Percentiles rank a stretch among this genome's conserved stretches.
phyloP scores from a whole-genome alignment of 768 basidiomycete genomes.

The Agrocybe chaxingu region DNA sequence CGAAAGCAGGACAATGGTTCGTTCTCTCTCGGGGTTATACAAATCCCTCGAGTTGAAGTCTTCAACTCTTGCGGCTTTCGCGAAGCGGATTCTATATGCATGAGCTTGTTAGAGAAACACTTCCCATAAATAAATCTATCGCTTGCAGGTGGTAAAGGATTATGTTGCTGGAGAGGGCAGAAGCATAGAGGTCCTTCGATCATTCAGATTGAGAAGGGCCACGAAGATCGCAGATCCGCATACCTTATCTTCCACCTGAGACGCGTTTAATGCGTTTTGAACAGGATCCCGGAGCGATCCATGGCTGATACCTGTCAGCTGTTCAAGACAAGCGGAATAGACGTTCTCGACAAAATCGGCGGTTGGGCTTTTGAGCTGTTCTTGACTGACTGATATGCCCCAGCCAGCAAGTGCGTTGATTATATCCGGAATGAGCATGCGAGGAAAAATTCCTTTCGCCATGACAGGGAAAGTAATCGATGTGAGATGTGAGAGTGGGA shows the following conservation, averaged over 20 bases:
- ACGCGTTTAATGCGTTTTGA: conserved; percentile 47
- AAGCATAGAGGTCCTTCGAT: conserved; percentile 60
- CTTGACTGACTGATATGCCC: conserved; percentile 62
- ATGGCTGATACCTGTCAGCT: conserved; percentile 62
- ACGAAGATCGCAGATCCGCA: background rate
- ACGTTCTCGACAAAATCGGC: conserved; percentile 69
- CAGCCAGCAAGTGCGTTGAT: conserved; percentile 62
- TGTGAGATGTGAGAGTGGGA: background rate
- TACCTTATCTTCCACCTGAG: conserved; percentile 57
- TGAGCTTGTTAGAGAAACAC: background rate
- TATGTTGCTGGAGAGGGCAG: conserved; percentile 59
- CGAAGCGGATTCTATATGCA: conserved; percentile 57
- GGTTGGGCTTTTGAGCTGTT: conserved; percentile 66
- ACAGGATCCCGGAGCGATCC: conserved; percentile 58
- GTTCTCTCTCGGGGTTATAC: conserved; percentile 65
- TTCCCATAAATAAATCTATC: background rate
- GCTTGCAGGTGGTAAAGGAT: conserved; percentile 69
- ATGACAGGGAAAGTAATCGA: conserved; percentile 21
- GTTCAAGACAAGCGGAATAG: conserved; percentile 69
- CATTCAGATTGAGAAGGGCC: background rate
- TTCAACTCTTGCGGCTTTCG: conserved; percentile 67
- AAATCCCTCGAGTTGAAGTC: conserved; percentile 79
- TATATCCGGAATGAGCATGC: conserved; percentile 63
- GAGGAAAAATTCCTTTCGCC: conserved; percentile 58
- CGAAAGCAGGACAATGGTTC: conserved; percentile 74